Conservation (phyloP, 257 asterid species). For the Solanum okadae region DNA sequence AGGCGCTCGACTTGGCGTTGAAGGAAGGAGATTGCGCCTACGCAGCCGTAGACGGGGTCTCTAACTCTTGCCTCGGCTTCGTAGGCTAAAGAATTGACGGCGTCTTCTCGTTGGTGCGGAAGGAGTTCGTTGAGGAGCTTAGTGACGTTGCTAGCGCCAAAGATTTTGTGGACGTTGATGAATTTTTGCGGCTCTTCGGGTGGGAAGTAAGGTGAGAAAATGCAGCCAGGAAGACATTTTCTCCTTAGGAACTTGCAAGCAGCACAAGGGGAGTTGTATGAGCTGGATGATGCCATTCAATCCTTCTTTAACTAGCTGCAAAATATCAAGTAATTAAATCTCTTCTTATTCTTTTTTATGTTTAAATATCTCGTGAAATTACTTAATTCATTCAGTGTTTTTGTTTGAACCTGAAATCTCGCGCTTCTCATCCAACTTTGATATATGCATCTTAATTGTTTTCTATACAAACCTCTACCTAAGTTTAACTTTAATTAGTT, state of each 20-base stretch:
- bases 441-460: background rate
- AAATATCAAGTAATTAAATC: background rate
- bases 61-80: slow-evolving; percentile 41
- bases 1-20: slow-evolving; percentile 34
- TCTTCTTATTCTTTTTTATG: background rate
- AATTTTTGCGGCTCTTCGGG: slow-evolving; percentile 46
- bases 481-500: background rate
- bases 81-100: slow-evolving; percentile 36
- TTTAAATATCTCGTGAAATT: background rate
- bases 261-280: slow-evolving; percentile 48
- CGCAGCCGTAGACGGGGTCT: slow-evolving; percentile 48
- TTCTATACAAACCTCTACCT: background rate
- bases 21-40: slow-evolving; percentile 35
- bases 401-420: background rate
- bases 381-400: background rate
- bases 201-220: slow-evolving; percentile 34
- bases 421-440: too few species aligned
- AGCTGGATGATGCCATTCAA: slow-evolving; percentile 37
- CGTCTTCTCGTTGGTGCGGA: slow-evolving; percentile 43
- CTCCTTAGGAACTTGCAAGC: slow-evolving; percentile 48
- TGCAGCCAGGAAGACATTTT: slow-evolving; percentile 32
- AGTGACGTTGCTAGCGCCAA: slow-evolving; percentile 36
- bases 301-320: background rate
- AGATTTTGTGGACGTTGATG: slow-evolving; percentile 40
- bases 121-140: slow-evolving; percentile 35